Base-by-base conservation (phyloP, 2,329 filamentous ascomycete genomes). In the Alternaria atra region DNA sequence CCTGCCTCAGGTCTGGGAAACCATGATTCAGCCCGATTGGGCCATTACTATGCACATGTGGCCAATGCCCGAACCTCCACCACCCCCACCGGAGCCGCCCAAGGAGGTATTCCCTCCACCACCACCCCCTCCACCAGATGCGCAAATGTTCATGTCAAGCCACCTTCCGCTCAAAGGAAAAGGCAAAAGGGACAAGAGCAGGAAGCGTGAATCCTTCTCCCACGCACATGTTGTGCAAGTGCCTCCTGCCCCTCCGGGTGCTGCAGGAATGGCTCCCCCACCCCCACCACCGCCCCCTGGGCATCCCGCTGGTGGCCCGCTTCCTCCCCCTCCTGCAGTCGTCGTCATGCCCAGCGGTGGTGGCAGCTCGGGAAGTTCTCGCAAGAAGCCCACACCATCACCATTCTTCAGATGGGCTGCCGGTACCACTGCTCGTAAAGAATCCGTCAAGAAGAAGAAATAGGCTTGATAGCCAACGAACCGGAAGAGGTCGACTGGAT, bases 1-100 rank as follows among this genome's bases (percentile, higher is more conserved):
- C 57, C 75, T 84, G 7, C 82, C 82, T 2, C 80, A 82, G 61
- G 78, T 83, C 13, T 84, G 82, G 81, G 82, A 84, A 32, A 80
- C 77, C 1, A 79, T 82, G 70, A 71, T 84, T 37, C 76, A 83
- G 64, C 82, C 82, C 2, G 82, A 82, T 65, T 83, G 80, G 81
- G 73, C 79, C 47, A 80, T 84, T 59, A 81, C 74, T 9, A 84
- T 84, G 81, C 80, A 82, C 64, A 81, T 84, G 73, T 83, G 82
- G 81, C 82, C 82, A 0, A 80, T 83, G 74, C 74, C 77, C 10
- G 78, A 81, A 39, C 66, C 66, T 29, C 63, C 67, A 39, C 65
- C 67, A 48, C 56, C 58, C 12, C 46, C 60, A 27, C 60, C 63
- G 15, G 60, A 65, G 39, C 65, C 59, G 17, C 60, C 58, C 1